Evolutionary conservation across 2,329 filamentous ascomycete species (phyloP), one percentile per base, ranked within the genome.

Genomic region (Colletotrichum simmondsii): DNA sequence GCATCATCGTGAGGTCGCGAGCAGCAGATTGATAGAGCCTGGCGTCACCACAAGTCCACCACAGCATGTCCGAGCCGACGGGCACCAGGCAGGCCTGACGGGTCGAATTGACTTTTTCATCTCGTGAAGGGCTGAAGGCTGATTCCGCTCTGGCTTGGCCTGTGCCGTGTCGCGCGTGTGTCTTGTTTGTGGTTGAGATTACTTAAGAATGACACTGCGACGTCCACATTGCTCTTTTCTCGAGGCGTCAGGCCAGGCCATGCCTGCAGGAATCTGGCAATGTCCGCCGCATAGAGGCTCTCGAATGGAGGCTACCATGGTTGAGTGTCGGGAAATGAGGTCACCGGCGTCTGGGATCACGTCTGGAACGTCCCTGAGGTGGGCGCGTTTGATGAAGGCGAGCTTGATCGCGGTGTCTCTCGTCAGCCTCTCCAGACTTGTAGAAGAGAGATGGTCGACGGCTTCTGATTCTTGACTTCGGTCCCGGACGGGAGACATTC

Each of bases 401-500:
- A 8, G n/a, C 58, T 5, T 64, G 35, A 22, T 37, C 28, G 35
- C 30, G 19, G 24, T 46, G 35, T 66, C 56, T 59, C 63, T 59
- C 32, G 32, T 28, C 62, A 22, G 49, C 54, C 60, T 52, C 16
- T 24, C n/a, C 22, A 24, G 59, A 56, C 64, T 59, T 30, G 58
- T 8, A 49, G 52, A 24, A 24, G 35, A 57, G 28, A 32, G 42
- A 46, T n/a, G 30, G 42, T n/a, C 19, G 42, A 19, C 19, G 42
- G 42, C 42, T 19, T n/a, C 42, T 49, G 42, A 19, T 49, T n/a
- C 42, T 49, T 10, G 28, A n/a, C 22, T 46, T 72, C 70, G 65
- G 70, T 69, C 70, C 70, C 70, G 66, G 42, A 53, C 52, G 59
- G 64, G 60, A n/a, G n/a, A n/a, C n/a, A n/a, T n/a, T n/a, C n/a